Percentiles rank a stretch among this genome's conserved stretches.
Conservation (phyloP, 1,139 yeast genomes). For the Pichiaceae sp. region DNA sequence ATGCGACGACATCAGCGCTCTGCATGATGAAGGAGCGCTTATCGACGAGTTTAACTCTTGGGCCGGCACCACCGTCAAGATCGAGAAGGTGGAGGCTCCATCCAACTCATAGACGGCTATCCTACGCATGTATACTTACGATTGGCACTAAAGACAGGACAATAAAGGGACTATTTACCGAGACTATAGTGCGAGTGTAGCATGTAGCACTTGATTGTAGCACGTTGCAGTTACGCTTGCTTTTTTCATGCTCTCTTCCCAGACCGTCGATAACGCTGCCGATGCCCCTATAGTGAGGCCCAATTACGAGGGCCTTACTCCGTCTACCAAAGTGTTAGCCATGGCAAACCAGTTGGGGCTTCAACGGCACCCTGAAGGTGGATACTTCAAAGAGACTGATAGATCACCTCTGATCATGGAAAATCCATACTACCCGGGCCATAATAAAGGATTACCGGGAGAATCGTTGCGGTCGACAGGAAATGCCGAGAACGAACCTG, state of each 20-base stretch:
- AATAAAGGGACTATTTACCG: neutral
- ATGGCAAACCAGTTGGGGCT: conserved; percentile 25
- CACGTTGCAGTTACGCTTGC: too few relatives aligned
- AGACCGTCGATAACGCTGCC: neutral
- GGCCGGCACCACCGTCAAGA: conserved; percentile 53
- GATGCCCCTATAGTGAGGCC: neutral
- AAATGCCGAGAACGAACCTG: conserved; percentile 6
- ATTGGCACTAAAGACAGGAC: neutral
- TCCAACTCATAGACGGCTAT: conserved; percentile 28
- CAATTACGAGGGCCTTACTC: neutral
- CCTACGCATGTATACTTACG: too few relatives aligned
- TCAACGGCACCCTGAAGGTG: conserved; percentile 38
- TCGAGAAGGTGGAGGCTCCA: conserved; percentile 48
- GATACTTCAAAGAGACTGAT: conserved; percentile 42
- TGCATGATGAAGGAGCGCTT: conserved; percentile 51
- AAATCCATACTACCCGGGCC: conserved; percentile 26
- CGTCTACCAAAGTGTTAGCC: conserved; percentile 12
- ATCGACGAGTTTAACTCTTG: conserved; percentile 43
- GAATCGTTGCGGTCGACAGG: conserved; percentile 4
- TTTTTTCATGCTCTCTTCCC: neutral
- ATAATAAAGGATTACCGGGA: conserved; percentile 9
- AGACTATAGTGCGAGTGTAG: neutral
- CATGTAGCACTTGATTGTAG: neutral
- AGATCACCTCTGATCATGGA: conserved; percentile 30
- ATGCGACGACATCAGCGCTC: conserved; percentile 62